phyloP scores from a whole-genome alignment of 2,329 filamentous ascomycete genomes.

The Penicillium sp. region DNA sequence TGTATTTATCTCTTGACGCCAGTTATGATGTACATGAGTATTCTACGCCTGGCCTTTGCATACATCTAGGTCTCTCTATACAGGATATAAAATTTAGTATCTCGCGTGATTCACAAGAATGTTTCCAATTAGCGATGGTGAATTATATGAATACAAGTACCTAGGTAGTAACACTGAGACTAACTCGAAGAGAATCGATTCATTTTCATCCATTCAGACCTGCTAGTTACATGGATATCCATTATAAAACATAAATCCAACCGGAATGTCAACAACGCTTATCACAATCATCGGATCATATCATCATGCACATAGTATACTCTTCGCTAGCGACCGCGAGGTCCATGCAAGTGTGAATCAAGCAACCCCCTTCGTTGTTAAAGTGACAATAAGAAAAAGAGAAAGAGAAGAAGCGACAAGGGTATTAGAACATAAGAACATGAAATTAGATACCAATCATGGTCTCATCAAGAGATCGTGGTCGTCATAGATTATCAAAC shows the following conservation, averaged over 20 bases:
- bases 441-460: slow-evolving; percentile 8
- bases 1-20: no score
- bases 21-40: no score
- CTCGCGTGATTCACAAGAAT: no score
- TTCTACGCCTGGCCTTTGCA: no score
- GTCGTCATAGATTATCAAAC: slow-evolving; percentile 26
- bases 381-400: neutral
- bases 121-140: no score
- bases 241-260: neutral
- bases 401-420: slow-evolving; percentile 1
- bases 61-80: no score
- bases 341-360: slow-evolving; percentile 16
- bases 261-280: neutral
- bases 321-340: slow-evolving; percentile 15
- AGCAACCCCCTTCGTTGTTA: slow-evolving; percentile 3
- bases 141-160: no score
- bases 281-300: slow-evolving; percentile 9
- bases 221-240: slow-evolving; percentile 6
- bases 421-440: slow-evolving; percentile 10
- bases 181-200: no score
- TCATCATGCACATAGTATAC: slow-evolving; percentile 2
- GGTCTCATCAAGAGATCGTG: slow-evolving; percentile 11
- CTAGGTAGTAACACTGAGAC: no score
- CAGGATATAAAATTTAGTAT: no score
- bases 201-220: slow-evolving; percentile 14